Percentiles rank a stretch among this genome's conserved stretches.
Evolutionary conservation across 2,329 filamentous ascomycete species (phyloP).

Genomic region (Alternaria angustiovoidea): DNA sequence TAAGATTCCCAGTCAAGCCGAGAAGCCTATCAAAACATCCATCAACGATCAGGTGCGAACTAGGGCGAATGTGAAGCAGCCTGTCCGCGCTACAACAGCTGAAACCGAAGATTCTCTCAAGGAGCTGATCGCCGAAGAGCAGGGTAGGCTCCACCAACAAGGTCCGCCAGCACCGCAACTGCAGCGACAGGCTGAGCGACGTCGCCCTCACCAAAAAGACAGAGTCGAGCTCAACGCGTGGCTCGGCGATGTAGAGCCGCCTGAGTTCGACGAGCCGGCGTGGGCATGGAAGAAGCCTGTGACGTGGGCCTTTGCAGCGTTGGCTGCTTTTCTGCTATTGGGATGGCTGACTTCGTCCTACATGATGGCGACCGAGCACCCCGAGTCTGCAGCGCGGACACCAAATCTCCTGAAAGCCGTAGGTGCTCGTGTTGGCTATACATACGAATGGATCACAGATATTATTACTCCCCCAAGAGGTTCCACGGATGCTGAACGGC

Average conservation of each 20-base stretch:
- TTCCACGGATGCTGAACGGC: background rate
- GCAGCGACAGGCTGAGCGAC: conserved; percentile 6
- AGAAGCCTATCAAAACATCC: conserved; percentile 4
- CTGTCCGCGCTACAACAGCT: background rate
- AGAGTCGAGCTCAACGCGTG: conserved; percentile 26
- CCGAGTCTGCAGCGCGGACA: conserved; percentile 14
- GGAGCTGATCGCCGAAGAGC: conserved; percentile 28
- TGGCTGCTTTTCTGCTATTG: conserved; percentile 13
- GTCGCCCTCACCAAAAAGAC: conserved; percentile 14
- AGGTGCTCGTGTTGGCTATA: conserved; percentile 23
- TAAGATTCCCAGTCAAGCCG: conserved; percentile 5
- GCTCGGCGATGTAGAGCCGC: conserved; percentile 27
- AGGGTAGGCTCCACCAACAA: conserved; percentile 24
- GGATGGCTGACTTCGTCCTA: conserved; percentile 3
- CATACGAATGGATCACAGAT: conserved; percentile 22
- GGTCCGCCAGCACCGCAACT: conserved; percentile 19
- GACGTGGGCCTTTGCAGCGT: conserved; percentile 18
- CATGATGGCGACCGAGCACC: conserved; percentile 6
- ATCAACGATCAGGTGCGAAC: background rate
- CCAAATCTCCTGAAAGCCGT: conserved; percentile 24
- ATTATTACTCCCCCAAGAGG: conserved; percentile 29
- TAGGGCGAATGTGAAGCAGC: background rate
- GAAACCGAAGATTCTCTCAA: conserved; percentile 21
- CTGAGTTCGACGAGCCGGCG: conserved; percentile 21
- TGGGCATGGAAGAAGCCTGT: conserved; percentile 24